Evolutionary conservation across 306 rosid genomes (phyloP), one percentile per base, ranked within the genome.

Genomic region (Sechiopsis laciniata): DNA sequence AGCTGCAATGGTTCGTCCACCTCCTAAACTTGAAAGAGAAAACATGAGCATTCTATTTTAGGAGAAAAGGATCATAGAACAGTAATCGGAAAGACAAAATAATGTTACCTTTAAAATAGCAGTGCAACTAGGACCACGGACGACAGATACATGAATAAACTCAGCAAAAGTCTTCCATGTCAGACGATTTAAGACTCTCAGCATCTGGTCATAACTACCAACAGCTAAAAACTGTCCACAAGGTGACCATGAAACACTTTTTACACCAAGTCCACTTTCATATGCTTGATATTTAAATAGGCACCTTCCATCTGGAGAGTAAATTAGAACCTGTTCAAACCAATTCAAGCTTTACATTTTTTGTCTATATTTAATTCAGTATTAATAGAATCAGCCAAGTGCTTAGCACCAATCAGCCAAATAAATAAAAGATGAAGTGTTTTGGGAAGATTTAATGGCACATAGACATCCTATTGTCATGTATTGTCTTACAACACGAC

Each of bases 251-350:
- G 45, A 37, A 37, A 37, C 45, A 37, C 8, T 37, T 37, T 91
- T 94, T 76, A 94, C 99, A 50, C 99, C 99, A 79, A 94, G 45
- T 80, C 97, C 99, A 83, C 96, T 91, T 85, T 94, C 99, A 66
- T 91, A 94, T 59, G 99, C 96, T 73, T 91, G 97, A 88, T 91
- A 90, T 82, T 89, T 94, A 82, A 78, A 88, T 72, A 90, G 95
- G 77, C 99, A 94, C 85, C 99, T 84, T 61, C 99, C 99, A 64
- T 91, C 99, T 32, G 99, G 99, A 21, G 99, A 94, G 89, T 94
- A 94, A 83, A 87, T 87, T 62, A 94, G 83, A 87, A 91, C 99
- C 99, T 94, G 87, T 11, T 67, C 76, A 80, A 85, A 37, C 45
- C 45, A 37, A 37, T 37, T 2, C 45, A 37, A 37, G 76, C 19